These are phyloP conservation scores for Shiraia sp. DNA, from an alignment of 2,329 filamentous ascomycete species.

Conservation along the genomic window DNA sequence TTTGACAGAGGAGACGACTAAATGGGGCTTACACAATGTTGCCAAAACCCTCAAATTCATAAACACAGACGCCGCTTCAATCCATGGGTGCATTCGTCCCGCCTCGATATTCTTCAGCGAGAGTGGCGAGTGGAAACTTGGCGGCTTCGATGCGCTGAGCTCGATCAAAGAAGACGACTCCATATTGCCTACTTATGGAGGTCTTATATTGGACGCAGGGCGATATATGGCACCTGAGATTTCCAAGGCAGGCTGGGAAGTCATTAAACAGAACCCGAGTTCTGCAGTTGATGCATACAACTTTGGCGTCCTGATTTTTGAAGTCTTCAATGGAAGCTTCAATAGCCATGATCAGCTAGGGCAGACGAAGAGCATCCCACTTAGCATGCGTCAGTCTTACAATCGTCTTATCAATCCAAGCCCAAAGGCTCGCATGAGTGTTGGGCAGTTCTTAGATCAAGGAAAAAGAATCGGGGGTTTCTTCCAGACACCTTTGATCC, in stretches of 20 bases:
- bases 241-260: conserved; percentile 85
- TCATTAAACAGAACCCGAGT: conserved; percentile 79
- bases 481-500: conserved; percentile 91
- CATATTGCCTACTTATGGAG: conserved; percentile 88
- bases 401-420: conserved; percentile 86
- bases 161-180: conserved; percentile 96
- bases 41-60: conserved; percentile 96
- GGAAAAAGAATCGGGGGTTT: conserved; percentile 81
- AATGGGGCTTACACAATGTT: conserved; percentile 90
- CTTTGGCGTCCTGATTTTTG: conserved; percentile 81
- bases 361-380: conserved; percentile 83
- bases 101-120: conserved; percentile 91
- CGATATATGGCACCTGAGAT: conserved; percentile 89
- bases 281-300: conserved; percentile 86
- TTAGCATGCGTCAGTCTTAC: conserved; percentile 87
- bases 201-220: conserved; percentile 80
- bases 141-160: conserved; percentile 90
- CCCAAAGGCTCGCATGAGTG: conserved; percentile 83
- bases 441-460: conserved; percentile 86
- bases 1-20: conserved; percentile 86
- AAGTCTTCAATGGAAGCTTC: conserved; percentile 89
- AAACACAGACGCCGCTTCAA: conserved; percentile 87
- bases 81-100: conserved; percentile 84
- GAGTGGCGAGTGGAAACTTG: conserved; percentile 96
- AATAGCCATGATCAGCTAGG: conserved; percentile 76